Base-by-base conservation (phyloP, 1,284 basidiomycete species). In the Crocinoboletus sp. region DNA sequence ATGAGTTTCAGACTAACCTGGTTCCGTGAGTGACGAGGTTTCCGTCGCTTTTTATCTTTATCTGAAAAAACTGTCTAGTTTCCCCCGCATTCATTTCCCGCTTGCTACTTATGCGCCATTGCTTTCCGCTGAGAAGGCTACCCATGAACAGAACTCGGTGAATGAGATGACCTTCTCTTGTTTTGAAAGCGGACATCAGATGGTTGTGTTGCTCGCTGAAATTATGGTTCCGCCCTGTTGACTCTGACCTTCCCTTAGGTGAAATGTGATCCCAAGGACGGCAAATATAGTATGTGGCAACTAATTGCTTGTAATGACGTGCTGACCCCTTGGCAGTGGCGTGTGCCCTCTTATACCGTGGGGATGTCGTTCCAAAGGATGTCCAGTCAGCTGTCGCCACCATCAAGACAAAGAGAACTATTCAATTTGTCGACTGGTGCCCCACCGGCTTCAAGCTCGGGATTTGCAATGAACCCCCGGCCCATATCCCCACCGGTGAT, bases 391-490 rank as follows among this genome's bases (percentile, higher is more conserved):
- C 95, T 48, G 89, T 98, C 56, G 84, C 89, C 45, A 87, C 80
- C 60, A 92, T 98, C 76, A 97, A 95, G 80, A 97, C 94, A 51
- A 95, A 94, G 79, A 83, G 87, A 58, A 94, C 93, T 24, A 97
- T 99, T 63, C 94, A 96, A 67, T 94, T 94, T 60, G 91, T 94
- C 53, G 95, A 99, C 69, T 99, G 95, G 95, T 98, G 95, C 73
- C 93, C 94, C 38, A 97, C 94, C 53, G 82, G 94, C 66, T 82
- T 97, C 88, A 95, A 96, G 82, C 83, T 95, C 54, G 94, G 94
- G 68, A 90, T 98, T 69, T 98, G 95, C 77, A 94, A 94, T 67
- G 94, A 98, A 69, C 84, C 95, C 38, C 82, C 95, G 19, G 89
- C 92, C 19, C 78, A 80, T 53, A 90, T 99, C 32, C 92, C 93